Evolutionary conservation across 1,139 yeast species (phyloP).

Genomic region (Magnusiomyces fungicola): DNA sequence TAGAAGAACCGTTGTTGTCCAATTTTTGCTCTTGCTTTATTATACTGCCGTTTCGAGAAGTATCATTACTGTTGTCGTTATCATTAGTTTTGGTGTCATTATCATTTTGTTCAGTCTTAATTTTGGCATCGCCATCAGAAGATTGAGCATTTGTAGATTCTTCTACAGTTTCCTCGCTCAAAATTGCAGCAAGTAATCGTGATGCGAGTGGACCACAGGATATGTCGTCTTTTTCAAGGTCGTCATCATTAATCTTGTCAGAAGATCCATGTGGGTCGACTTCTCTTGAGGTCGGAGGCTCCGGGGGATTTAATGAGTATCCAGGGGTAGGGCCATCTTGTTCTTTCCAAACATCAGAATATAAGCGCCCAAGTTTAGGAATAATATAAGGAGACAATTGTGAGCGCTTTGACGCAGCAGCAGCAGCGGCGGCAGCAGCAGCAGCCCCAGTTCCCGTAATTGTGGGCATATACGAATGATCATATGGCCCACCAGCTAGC

Average conservation of each 20-base stretch:
- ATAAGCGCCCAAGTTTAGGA: conserved; percentile 79
- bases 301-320: conserved; percentile 30
- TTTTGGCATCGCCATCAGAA: neutral
- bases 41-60: conserved; percentile 11
- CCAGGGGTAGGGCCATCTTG: conserved; percentile 53
- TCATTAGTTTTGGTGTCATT: conserved; percentile 13
- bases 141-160: neutral
- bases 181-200: conserved; percentile 72
- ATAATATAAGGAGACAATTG: conserved; percentile 40
- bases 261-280: conserved; percentile 41
- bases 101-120: conserved; percentile 10
- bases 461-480: conserved; percentile 15
- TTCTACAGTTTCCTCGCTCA: conserved; percentile 42
- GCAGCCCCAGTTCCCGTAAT: conserved; percentile 19
- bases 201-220: conserved; percentile 92
- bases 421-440: conserved; percentile 20
- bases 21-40: conserved; percentile 19
- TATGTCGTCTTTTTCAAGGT: conserved; percentile 55
- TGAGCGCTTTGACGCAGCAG: conserved; percentile 22
- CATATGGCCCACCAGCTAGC: conserved; percentile 22
- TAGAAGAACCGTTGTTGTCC: neutral
- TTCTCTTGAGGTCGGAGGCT: conserved; percentile 15
- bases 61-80: neutral
- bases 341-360: conserved; percentile 78
- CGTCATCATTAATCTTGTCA: conserved; percentile 52